Evolutionary conservation across 768 basidiomycete genomes (phyloP).

Genomic region (Udeniomyces megalosporus): DNA sequence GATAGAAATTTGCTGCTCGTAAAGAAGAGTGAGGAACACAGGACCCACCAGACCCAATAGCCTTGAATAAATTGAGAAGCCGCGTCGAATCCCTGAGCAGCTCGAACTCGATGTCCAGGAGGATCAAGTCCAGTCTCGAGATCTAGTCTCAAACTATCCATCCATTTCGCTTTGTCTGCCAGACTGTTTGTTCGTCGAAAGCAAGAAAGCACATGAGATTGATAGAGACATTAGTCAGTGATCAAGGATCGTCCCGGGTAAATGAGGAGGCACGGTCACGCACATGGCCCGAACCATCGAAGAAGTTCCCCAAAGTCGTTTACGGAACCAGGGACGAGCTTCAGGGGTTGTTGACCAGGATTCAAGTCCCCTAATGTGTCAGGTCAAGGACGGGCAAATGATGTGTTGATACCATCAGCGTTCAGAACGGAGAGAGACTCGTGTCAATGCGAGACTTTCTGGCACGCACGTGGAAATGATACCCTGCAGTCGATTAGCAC

Average conservation of each 20-base stretch:
- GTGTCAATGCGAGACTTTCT: not conserved
- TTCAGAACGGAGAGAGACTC: no score
- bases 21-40: not conserved
- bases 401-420: no score
- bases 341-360: slow-evolving; percentile 84
- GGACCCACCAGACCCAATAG: slow-evolving; percentile 69
- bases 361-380: slow-evolving; percentile 50
- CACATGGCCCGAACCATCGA: slow-evolving; percentile 26
- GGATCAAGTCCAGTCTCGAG: slow-evolving; percentile 82
- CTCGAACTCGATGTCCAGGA: slow-evolving; percentile 64
- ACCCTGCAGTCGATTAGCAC: no score
- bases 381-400: not conserved
- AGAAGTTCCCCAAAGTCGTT: slow-evolving; percentile 43
- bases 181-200: slow-evolving; percentile 9
- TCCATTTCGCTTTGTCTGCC: slow-evolving; percentile 48
- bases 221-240: slow-evolving; percentile 57
- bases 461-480: slow-evolving; percentile 11
- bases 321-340: slow-evolving; percentile 77
- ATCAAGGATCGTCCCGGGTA: slow-evolving; percentile 25
- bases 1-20: not conserved
- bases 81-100: slow-evolving; percentile 81
- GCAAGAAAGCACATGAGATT: slow-evolving; percentile 54
- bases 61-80: slow-evolving; percentile 58
- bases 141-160: slow-evolving; percentile 76
- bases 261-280: not conserved